Evolutionary conservation across 208 protist genomes (phyloP).

Genomic region (Leishmania guyanensis): DNA sequence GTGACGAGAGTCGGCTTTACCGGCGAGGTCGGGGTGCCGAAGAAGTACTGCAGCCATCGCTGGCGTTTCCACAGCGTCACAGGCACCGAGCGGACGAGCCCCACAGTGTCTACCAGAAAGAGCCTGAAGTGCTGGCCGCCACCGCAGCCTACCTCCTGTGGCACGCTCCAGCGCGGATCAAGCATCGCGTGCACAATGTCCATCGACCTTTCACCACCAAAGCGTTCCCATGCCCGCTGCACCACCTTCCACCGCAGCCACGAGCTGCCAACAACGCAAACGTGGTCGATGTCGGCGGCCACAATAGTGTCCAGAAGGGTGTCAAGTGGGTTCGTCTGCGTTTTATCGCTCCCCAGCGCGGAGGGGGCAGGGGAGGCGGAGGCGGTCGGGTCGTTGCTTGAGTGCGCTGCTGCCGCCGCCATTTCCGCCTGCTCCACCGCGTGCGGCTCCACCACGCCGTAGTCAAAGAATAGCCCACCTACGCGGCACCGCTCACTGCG

Average conservation of each 20-base stretch:
- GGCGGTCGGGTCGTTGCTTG: constrained; percentile 2
- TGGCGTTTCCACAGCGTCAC: constrained; percentile 31
- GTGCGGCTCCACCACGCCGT: constrained; percentile 42
- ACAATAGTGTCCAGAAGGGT: constrained; percentile 55
- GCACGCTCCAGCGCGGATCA: constrained; percentile 19
- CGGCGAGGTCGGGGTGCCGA: constrained; percentile 45
- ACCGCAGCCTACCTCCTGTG: constrained; percentile 31
- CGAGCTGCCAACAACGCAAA: constrained; percentile 66
- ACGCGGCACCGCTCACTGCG: constrained; percentile 62
- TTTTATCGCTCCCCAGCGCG: background rate
- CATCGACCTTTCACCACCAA: constrained; percentile 12
- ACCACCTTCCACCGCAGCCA: constrained; percentile 74
- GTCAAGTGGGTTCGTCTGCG: constrained; percentile 48
- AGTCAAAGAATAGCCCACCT: constrained; percentile 76
- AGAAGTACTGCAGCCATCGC: constrained; percentile 77
- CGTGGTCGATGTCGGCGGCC: constrained; percentile 59
- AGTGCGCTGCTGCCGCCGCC: constrained; percentile 8
- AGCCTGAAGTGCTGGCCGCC: constrained; percentile 40
- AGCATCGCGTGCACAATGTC: constrained; percentile 20
- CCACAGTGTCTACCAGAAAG: constrained; percentile 54
- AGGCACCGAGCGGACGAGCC: constrained; percentile 24
- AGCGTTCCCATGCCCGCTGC: constrained; percentile 49
- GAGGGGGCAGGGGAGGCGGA: background rate
- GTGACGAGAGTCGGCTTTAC: constrained; percentile 49
- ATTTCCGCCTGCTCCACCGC: constrained; percentile 40